A percentile compares a stretch with the other conserved stretches of the same genome.
These are phyloP conservation scores for Flaveria floridana DNA, from an alignment of 140 eudicot species.

Conservation along the genomic window DNA sequence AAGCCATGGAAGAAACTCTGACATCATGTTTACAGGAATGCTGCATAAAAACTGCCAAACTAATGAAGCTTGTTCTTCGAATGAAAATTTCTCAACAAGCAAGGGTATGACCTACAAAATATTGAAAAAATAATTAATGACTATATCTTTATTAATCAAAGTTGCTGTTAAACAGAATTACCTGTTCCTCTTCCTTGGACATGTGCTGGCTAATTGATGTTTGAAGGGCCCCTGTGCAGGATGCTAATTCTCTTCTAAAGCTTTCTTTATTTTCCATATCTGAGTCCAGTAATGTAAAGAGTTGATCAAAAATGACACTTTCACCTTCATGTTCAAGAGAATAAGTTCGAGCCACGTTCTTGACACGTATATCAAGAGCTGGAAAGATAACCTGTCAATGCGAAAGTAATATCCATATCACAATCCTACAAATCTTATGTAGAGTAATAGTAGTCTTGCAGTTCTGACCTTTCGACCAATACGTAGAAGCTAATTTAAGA, in stretches of 20 bases:
- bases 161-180: slow-evolving; percentile 16
- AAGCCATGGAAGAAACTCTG: slow-evolving; percentile 98
- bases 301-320: slow-evolving; percentile 91
- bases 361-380: slow-evolving; percentile 95
- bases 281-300: slow-evolving; percentile 66
- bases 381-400: slow-evolving; percentile 86
- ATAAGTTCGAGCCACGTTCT: slow-evolving; percentile 96
- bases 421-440: background rate
- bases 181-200: slow-evolving; percentile 99
- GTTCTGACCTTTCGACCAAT: slow-evolving; percentile 1
- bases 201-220: slow-evolving; percentile 98
- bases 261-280: slow-evolving; percentile 69
- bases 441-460: slow-evolving; percentile 1
- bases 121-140: background rate
- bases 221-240: slow-evolving; percentile 93
- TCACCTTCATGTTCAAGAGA: slow-evolving; percentile 99
- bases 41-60: slow-evolving; percentile 99
- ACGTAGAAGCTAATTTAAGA: background rate
- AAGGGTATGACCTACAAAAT: slow-evolving; percentile 76
- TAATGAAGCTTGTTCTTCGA: slow-evolving; percentile 95
- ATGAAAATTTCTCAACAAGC: slow-evolving; percentile 90
- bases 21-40: slow-evolving; percentile 99
- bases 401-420: slow-evolving; percentile 19
- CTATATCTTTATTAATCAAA: background rate
- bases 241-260: slow-evolving; percentile 92